Evolutionary conservation across 495 filamentous ascomycete genomes (phyloP), one percentile per base, ranked within the genome.

Genomic region (Aspergillus ostianus): DNA sequence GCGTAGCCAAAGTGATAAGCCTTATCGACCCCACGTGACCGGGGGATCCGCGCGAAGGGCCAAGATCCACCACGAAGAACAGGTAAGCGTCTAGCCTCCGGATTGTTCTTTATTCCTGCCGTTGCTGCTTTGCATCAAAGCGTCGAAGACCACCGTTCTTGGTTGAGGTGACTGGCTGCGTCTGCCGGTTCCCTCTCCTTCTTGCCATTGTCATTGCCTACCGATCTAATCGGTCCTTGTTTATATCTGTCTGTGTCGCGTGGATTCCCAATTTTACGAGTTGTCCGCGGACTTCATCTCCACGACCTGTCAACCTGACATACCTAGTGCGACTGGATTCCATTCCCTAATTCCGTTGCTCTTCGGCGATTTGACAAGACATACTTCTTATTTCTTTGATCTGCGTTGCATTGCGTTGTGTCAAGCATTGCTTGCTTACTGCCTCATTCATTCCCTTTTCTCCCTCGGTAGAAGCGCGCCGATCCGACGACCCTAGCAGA

Each of bases 21-120:
- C 56, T 58, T 53, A 45, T 29, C 36, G 12, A 19, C 1, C 12
- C 12, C 56, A 58, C 56, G 56, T 58, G 56, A 46, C 26, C 30
- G 41, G 53, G 23, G 44, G 54, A 56, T 56, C 54, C 54, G 54
- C 54, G 54, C 54, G 45, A 15, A n/a, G 23, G 41, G 41, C 36
- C 18, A 48, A 48, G 21, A 27, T 46, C n/a, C 21, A 27, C 20
- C n/a, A 20, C 26, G 54, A 48, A 58, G 47, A 58, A 51, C 56
- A 58, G 47, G 44, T 56, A 49, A 49, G 47, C 47, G 23, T 49
- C 19, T 20, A 20, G 47, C 23, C 23, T 20, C 18, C 47, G 6
- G 32, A 36, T 36, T 32, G 18, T 7, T 54, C 30, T 45, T 54
- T 46, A 13, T 15, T 41, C 10, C 36, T 41, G 36, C 36, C 36